phyloP scores from a whole-genome alignment of 2,329 filamentous ascomycete species.

The Fusarium hainanense region DNA sequence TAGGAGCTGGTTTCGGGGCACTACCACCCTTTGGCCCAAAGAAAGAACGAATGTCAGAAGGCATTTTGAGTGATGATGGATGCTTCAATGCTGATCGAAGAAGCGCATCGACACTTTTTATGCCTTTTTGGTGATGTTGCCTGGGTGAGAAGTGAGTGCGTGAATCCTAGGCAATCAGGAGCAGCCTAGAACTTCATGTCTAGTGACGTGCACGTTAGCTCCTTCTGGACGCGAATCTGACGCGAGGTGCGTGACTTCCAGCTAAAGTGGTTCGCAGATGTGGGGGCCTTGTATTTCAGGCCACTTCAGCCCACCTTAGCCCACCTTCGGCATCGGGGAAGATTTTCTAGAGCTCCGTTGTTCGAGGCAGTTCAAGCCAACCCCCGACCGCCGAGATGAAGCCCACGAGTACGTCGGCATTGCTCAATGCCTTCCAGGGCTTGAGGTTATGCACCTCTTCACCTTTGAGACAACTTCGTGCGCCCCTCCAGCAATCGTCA shows the following conservation, averaged over 20 bases:
- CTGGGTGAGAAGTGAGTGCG: slow-evolving; percentile 31
- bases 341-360: slow-evolving; percentile 51
- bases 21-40: slow-evolving; percentile 81
- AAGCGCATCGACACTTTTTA: slow-evolving; percentile 29
- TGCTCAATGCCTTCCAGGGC: slow-evolving; percentile 63
- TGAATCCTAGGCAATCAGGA: slow-evolving; percentile 39
- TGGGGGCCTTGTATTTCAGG: slow-evolving; percentile 40
- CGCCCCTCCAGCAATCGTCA: slow-evolving; percentile 47
- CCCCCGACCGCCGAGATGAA: slow-evolving; percentile 56
- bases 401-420: slow-evolving; percentile 56
- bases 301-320: slow-evolving; percentile 13
- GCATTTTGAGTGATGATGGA: slow-evolving; percentile 62
- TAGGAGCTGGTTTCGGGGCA: slow-evolving; percentile 60
- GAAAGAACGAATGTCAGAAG: slow-evolving; percentile 88
- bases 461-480: slow-evolving; percentile 54
- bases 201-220: slow-evolving; percentile 51
- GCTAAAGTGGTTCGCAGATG: slow-evolving; percentile 46
- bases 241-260: slow-evolving; percentile 56
- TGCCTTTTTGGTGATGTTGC: slow-evolving; percentile 40
- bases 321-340: slow-evolving; percentile 35
- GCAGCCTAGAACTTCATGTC: slow-evolving; percentile 45
- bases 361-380: slow-evolving; percentile 42
- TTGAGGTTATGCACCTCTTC: slow-evolving; percentile 59
- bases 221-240: slow-evolving; percentile 56
- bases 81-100: slow-evolving; percentile 4